Evolutionary conservation across 2,329 filamentous ascomycete genomes (phyloP).

Genomic region (Trichophyton equinum): DNA sequence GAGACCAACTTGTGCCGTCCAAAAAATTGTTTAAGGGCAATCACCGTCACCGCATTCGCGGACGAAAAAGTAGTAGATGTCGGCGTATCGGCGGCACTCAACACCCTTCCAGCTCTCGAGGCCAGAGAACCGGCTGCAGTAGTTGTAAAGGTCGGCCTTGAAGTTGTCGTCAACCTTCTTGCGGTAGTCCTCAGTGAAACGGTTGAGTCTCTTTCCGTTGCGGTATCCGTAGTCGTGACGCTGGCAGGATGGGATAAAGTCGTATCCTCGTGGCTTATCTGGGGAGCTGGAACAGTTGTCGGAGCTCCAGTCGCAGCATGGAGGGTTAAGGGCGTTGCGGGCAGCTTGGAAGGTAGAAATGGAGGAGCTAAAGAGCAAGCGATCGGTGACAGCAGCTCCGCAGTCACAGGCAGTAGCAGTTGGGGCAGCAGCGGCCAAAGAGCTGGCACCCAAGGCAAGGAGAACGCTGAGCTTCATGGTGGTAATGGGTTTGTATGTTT

Average conservation of each 20-base stretch:
- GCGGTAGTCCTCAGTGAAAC: constrained; percentile 36
- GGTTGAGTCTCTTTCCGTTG: constrained; percentile 40
- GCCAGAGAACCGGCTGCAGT: constrained; percentile 8
- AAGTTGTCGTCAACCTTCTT: constrained; percentile 41
- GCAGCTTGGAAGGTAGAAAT: constrained; percentile 33
- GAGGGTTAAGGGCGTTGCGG: constrained; percentile 31
- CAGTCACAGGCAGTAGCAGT: constrained; percentile 6
- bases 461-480: constrained; percentile 10
- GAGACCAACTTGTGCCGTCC: not conserved
- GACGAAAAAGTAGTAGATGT: constrained; percentile 10
- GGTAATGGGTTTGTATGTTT: not conserved
- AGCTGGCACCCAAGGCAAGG: constrained; percentile 4
- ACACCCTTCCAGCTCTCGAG: not conserved
- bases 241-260: constrained; percentile 33
- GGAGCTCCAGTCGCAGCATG: constrained; percentile 26
- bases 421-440: not conserved
- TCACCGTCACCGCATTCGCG: constrained; percentile 9
- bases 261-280: constrained; percentile 22
- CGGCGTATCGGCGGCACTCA: constrained; percentile 7
- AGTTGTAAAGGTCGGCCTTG: constrained; percentile 22
- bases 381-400: constrained; percentile 27
- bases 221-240: constrained; percentile 47
- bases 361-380: constrained; percentile 35
- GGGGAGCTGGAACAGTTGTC: constrained; percentile 26
- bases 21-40: not conserved